Evolutionary conservation across 192 early-diverging fungal genomes (phyloP).

Genomic region (Backusella sp.): DNA sequence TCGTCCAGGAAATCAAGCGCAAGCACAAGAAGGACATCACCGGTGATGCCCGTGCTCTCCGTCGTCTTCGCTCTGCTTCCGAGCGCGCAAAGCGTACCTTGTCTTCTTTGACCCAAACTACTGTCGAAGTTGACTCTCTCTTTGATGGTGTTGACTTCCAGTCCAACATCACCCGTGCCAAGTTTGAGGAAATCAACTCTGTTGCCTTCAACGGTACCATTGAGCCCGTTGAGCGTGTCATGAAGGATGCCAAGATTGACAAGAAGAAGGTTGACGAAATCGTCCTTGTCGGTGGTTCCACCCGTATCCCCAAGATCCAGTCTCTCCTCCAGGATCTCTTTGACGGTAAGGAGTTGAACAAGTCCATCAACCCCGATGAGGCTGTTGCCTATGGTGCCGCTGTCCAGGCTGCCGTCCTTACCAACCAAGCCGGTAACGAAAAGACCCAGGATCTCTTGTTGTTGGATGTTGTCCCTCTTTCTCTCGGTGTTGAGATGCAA

Average conservation of each 20-base stretch:
- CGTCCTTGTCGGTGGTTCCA: conserved; percentile 96
- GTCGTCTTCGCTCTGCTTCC: conserved; percentile 73
- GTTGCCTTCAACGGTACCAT: conserved; percentile 64
- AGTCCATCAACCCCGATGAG: conserved; percentile 98
- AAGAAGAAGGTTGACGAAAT: conserved; percentile 85
- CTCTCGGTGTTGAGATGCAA: conserved; percentile 83
- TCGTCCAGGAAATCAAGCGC: conserved; percentile 75
- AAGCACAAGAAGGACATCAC: conserved; percentile 74
- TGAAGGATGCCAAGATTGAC: conserved; percentile 73
- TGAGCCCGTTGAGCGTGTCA: conserved; percentile 69
- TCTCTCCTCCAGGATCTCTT: conserved; percentile 92
- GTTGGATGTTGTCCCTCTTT: conserved; percentile 82
- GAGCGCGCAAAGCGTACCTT: conserved; percentile 78
- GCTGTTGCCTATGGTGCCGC: conserved; percentile 99
- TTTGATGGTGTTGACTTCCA: conserved; percentile 75
- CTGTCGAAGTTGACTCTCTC: conserved; percentile 74
- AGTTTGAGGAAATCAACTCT: conserved; percentile 77
- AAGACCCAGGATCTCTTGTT: conserved; percentile 73
- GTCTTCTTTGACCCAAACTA: conserved; percentile 69
- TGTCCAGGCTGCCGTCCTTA: conserved; percentile 96
- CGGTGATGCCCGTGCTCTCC: conserved; percentile 69
- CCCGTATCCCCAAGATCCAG: conserved; percentile 98
- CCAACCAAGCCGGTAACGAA: conserved; percentile 53
- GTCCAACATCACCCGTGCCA: conserved; percentile 75
- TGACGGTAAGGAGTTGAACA: conserved; percentile 99